Base-by-base conservation (phyloP, 208 protist genomes). In the Balamuthia mandrillaris region DNA sequence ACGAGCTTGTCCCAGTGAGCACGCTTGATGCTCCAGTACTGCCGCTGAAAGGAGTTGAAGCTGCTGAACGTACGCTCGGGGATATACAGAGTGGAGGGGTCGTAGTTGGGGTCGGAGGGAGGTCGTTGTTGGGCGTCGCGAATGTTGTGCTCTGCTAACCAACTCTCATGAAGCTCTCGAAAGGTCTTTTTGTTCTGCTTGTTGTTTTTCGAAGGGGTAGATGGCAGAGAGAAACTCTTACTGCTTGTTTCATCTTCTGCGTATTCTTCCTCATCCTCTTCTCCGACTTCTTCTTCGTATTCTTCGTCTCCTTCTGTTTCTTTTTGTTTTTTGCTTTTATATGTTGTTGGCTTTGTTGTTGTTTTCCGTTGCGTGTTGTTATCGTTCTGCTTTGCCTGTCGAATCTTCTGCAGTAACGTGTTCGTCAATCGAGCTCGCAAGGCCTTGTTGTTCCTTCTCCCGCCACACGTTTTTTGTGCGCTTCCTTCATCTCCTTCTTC, bases 21-120 rank as follows among this genome's bases (percentile, higher is more conserved):
- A 27, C 21, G 45, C 49, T 92, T 92, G 29, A 91, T 92, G 0
- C 78, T 56, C 90, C 90, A 92, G 54, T 87, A 92, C 52, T 92
- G 90, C 31, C 42, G 31, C 58, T 92, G 89, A 42, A 92, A 92
- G 29, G 58, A 31, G 24, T 86, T 63, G 14, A 88, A 54, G 21
- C 77, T 70, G 10, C 10, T 29, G 5, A 83, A 1, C 10, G 16
- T 33, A 24, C 33, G 35, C 14, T 12, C 12, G 9, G 90, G 90
- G 1, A 92, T 89, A 24, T 74, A 60, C 0, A 92, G 37, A 27
- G 90, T 91, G 16, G 56, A 78, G 35, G 81, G 47, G 44, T 92
- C 89, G 45, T 92, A 92, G 42, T 78, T 70, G 24, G 65, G 63
- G 14, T 92, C 33, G 47, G 60, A 87, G 12, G 27, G 51, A 14